Conservation (phyloP, 1,139 yeast genomes). For the Candida glucosophila region DNA sequence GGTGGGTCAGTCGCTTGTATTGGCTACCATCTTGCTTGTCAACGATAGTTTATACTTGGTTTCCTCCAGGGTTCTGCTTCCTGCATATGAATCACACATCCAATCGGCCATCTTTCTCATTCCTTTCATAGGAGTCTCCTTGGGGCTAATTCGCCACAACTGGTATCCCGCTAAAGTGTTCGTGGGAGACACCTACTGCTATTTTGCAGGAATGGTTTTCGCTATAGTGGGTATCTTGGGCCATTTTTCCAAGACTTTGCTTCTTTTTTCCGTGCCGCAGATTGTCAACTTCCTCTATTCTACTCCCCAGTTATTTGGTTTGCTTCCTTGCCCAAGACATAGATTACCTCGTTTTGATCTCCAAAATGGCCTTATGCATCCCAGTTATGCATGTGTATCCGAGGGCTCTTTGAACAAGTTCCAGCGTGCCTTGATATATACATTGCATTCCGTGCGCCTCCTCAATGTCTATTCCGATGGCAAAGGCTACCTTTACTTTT, state of each 20-base stretch:
- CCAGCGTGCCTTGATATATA: conserved; percentile 7
- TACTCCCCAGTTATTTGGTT: conserved; percentile 76
- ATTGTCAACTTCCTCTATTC: conserved; percentile 83
- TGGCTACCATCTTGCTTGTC: conserved; percentile 59
- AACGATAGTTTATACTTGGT: conserved; percentile 72
- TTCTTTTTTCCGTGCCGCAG: conserved; percentile 83
- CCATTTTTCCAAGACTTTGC: conserved; percentile 87
- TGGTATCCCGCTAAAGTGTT: conserved; percentile 90
- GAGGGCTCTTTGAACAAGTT: conserved; percentile 6
- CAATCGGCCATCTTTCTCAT: conserved; percentile 71
- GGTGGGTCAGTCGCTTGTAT: conserved; percentile 85
- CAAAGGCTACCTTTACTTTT: conserved; percentile 27
- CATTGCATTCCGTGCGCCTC: neutral
- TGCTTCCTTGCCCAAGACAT: conserved; percentile 94
- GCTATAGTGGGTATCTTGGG: conserved; percentile 95
- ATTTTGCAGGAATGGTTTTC: conserved; percentile 97
- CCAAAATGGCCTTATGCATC: conserved; percentile 64
- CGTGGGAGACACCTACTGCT: conserved; percentile 97
- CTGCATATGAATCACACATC: conserved; percentile 76
- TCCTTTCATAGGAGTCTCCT: conserved; percentile 82
- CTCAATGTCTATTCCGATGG: neutral
- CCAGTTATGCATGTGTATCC: conserved; percentile 37
- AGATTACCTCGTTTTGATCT: conserved; percentile 73
- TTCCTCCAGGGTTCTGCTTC: conserved; percentile 29
- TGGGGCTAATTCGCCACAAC: conserved; percentile 69